phyloP scores from a whole-genome alignment of 192 early-diverging fungal species.

The Obelidium mucronatum region DNA sequence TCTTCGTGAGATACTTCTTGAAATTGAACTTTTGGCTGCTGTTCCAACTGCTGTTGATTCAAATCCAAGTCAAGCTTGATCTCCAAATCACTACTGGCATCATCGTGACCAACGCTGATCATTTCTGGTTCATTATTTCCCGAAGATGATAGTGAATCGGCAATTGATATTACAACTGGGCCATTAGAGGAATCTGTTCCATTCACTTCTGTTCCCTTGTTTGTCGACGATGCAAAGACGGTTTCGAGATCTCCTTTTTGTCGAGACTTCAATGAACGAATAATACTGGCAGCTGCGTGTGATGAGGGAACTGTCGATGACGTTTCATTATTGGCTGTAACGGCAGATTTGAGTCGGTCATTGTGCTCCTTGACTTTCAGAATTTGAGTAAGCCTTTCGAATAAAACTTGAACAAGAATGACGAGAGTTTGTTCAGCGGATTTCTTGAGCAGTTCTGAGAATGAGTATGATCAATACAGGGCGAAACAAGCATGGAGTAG shows the following conservation, averaged over 20 bases:
- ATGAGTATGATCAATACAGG: too few relatives aligned
- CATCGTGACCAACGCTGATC: constrained; percentile 13
- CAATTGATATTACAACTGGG: constrained; percentile 34
- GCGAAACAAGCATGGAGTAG: background rate
- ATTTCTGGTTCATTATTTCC: constrained; percentile 13
- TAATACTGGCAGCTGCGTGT: background rate
- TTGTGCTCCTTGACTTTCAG: constrained; percentile 12
- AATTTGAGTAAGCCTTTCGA: constrained; percentile 60
- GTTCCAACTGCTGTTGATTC: background rate
- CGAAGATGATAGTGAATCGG: background rate
- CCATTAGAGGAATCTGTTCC: background rate
- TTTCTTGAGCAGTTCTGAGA: constrained; percentile 73
- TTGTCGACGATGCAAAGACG: constrained; percentile 1
- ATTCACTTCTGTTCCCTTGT: background rate
- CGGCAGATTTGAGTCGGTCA: constrained; percentile 1
- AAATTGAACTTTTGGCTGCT: background rate
- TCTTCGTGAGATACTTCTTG: background rate
- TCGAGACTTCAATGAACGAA: background rate
- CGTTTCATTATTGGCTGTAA: background rate
- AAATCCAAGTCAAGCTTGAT: background rate
- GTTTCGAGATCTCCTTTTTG: constrained; percentile 17
- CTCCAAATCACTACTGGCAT: constrained; percentile 9
- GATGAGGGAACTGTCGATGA: background rate
- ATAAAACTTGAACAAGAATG: constrained; percentile 74
- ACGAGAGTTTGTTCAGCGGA: constrained; percentile 83